These are phyloP conservation scores for Sugiyamaella novakii DNA, from an alignment of 1,139 yeast genomes.

Conservation along the genomic window DNA sequence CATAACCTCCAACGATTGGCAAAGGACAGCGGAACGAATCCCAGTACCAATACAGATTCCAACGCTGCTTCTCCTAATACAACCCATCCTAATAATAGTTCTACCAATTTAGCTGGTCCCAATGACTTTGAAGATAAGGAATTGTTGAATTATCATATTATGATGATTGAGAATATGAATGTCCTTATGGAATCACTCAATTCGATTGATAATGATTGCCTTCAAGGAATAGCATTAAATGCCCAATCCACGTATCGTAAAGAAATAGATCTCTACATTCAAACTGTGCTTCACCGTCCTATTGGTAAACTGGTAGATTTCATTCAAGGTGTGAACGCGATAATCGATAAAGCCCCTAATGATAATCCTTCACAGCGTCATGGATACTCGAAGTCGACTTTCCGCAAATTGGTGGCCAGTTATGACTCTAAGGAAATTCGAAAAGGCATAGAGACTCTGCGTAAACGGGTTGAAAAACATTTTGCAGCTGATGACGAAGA, in stretches of 20 bases:
- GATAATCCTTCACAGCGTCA: constrained; percentile 62
- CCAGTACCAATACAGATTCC: constrained; percentile 19
- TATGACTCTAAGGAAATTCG: constrained; percentile 63
- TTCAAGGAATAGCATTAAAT: constrained; percentile 38
- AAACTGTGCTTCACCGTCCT: constrained; percentile 54
- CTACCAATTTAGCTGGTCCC: constrained; percentile 13
- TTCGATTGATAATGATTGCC: constrained; percentile 26
- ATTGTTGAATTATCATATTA: constrained; percentile 57
- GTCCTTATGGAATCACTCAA: constrained; percentile 56
- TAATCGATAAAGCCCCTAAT: constrained; percentile 45
- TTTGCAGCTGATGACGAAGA: constrained; percentile 48
- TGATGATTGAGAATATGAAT: constrained; percentile 64
- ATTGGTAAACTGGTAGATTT: constrained; percentile 69
- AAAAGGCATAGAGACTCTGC: constrained; percentile 57
- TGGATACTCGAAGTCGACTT: constrained; percentile 60
- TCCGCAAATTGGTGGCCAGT: constrained; percentile 57
- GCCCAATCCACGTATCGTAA: constrained; percentile 47
- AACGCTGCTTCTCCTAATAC: constrained; percentile 22
- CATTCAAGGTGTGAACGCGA: constrained; percentile 63
- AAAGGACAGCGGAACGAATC: constrained; percentile 28
- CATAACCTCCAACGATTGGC: constrained; percentile 38
- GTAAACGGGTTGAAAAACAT: constrained; percentile 60
- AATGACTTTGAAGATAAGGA: constrained; percentile 53
- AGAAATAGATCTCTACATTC: constrained; percentile 54
- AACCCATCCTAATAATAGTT: constrained; percentile 15